A percentile compares a stretch with the other conserved stretches of the same genome.
Evolutionary conservation across 306 rosid species (phyloP).

Genomic region (Styphnolobium japonicum): DNA sequence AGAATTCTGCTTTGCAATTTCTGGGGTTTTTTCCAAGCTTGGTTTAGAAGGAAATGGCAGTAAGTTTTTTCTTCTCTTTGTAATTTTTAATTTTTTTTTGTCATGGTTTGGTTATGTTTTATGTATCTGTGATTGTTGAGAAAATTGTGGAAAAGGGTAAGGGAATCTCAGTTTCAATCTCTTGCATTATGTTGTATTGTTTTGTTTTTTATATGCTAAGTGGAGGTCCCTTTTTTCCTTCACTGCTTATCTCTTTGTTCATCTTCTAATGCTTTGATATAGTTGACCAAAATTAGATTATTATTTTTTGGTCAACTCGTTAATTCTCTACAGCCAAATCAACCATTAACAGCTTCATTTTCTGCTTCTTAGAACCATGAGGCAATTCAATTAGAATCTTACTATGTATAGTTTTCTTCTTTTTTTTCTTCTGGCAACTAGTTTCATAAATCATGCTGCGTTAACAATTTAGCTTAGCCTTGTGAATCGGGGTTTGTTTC

Average conservation of each 20-base stretch:
- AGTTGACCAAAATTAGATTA: conserved; percentile 36
- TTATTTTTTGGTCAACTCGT: conserved; percentile 22
- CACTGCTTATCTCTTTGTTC: background rate
- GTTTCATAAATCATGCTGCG: conserved; percentile 1
- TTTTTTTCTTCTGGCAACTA: background rate
- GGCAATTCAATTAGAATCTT: conserved; percentile 21
- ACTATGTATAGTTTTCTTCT: background rate
- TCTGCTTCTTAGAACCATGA: background rate
- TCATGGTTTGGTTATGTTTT: background rate
- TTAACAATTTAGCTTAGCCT: conserved; percentile 9
- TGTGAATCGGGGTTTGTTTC: conserved; percentile 27
- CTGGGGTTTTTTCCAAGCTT: conserved; percentile 34
- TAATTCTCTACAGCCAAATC: background rate
- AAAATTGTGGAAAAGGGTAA: background rate
- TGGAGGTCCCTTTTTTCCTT: background rate
- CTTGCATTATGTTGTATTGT: conserved; percentile 23
- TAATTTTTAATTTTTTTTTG: background rate
- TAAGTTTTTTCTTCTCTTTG: conserved; percentile 29
- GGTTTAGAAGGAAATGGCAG: conserved; percentile 63
- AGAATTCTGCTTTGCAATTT: conserved; percentile 27
- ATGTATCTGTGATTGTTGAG: conserved; percentile 27
- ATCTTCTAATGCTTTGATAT: conserved; percentile 21
- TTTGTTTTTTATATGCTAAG: conserved; percentile 3
- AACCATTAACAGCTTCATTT: background rate
- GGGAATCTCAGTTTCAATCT: conserved; percentile 8